A percentile compares a stretch with the other conserved stretches of the same genome.
Evolutionary conservation across 768 basidiomycete species (phyloP).

Genomic region (Boletus rex-veris): DNA sequence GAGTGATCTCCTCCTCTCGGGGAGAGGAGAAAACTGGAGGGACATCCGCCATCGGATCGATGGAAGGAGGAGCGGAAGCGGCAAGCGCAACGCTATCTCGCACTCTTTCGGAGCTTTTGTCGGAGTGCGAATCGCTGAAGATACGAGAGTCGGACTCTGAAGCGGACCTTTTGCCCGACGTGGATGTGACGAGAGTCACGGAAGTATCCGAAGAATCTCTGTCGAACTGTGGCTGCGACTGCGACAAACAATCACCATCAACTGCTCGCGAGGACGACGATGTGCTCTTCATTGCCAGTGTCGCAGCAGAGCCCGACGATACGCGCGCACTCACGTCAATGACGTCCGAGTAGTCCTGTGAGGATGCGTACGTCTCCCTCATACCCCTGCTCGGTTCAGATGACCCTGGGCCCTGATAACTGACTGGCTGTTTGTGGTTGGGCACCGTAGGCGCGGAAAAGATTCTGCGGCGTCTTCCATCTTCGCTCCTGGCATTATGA

Average conservation of each 20-base stretch:
- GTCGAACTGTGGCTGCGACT: slow-evolving; percentile 4
- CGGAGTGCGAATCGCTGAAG: slow-evolving; percentile 11
- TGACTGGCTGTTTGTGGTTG: not conserved
- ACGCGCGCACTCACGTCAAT: slow-evolving; percentile 20
- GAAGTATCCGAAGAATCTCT: slow-evolving; percentile 17
- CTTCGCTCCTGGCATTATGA: slow-evolving; percentile 5
- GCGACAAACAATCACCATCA: slow-evolving; percentile 6
- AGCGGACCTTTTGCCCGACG: slow-evolving; percentile 4
- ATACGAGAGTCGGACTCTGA: slow-evolving; percentile 10
- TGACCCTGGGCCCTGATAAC: not conserved
- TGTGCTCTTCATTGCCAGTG: not conserved
- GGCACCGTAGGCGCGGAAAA: slow-evolving; percentile 15
- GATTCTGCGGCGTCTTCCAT: slow-evolving; percentile 14
- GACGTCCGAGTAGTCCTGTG: slow-evolving; percentile 14
- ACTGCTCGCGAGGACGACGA: not conserved
- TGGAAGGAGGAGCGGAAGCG: not conserved
- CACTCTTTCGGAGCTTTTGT: not conserved
- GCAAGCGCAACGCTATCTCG: not conserved
- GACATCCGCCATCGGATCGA: slow-evolving; percentile 6
- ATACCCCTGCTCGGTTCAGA: not conserved
- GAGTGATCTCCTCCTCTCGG: slow-evolving; percentile 36
- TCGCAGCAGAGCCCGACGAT: not conserved
- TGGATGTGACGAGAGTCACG: slow-evolving; percentile 16
- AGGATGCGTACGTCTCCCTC: not conserved
- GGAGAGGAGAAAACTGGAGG: slow-evolving; percentile 1